Evolutionary conservation across 352 stramenopile genomes (phyloP), one percentile per base, ranked within the genome.

Genomic region (Globisporangium okanoganense): DNA sequence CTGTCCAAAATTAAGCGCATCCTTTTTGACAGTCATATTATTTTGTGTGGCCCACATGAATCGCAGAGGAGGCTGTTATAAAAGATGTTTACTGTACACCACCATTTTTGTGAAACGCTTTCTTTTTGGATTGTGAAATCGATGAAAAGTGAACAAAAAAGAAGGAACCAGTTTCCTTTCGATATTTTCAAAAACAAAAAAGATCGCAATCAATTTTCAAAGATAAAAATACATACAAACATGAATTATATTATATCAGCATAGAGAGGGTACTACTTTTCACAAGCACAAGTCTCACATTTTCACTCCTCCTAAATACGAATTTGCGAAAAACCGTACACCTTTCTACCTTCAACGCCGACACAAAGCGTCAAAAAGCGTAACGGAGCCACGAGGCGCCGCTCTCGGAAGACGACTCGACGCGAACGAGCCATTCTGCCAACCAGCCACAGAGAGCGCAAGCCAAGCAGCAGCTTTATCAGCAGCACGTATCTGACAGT

Each of bases 371-470:
- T 5, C 18, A 20, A 18, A 56, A 56, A 56, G 49, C 29, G 49
- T 56, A 56, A 56, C 49, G 29, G 47, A 53, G 25, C 25, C 29
- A 41, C 49, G 49, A 56, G n/a, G 18, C 49, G 49, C n/a, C 29
- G 29, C 48, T 25, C n/a, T 25, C 44, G 2, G n/a, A 18, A 29
- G 6, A 27, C 14, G 9, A 9, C 45, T 12, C 7, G 27, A 22
- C 8, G 18, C 31, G 33, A 27, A 41, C 47, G 25, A 33, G 16
- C 22, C 29, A 56, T 56, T 56, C 29, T 10, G 31, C n/a, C 49
- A 56, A 56, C 49, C n/a, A 18, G 29, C 49, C 2, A 25, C 16
- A 52, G 45, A 2, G 14, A 36, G 12, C 45, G 25, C 45, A 52
- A 54, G 48, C 9, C 25, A 13, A 38, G 14, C 24, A 36, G 27